A percentile compares a stretch with the other conserved stretches of the same genome.
These are phyloP conservation scores for Calonectria hawksworthii DNA, from an alignment of 2,329 filamentous ascomycete species.

Conservation along the genomic window DNA sequence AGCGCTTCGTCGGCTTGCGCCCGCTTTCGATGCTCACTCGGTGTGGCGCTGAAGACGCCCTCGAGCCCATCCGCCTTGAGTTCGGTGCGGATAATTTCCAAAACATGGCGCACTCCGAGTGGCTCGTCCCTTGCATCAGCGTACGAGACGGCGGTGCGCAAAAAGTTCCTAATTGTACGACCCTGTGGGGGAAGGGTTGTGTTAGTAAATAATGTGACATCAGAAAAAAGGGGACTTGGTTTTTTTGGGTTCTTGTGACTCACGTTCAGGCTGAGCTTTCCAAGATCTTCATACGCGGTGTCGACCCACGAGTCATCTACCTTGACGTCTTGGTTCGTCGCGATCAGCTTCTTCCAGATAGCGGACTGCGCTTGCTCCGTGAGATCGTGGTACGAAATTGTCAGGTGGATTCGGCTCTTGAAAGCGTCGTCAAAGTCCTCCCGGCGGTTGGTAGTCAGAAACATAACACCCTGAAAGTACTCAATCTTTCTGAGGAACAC, in stretches of 20 bases:
- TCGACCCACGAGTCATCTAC: slow-evolving; percentile 11
- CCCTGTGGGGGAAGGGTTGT: neutral
- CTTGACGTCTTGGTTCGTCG: neutral
- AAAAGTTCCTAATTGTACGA: slow-evolving; percentile 8
- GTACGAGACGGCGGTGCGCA: slow-evolving; percentile 20
- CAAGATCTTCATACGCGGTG: neutral
- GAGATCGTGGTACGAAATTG: slow-evolving; percentile 14
- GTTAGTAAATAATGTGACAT: neutral
- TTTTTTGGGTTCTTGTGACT: neutral
- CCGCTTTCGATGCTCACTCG: slow-evolving; percentile 3
- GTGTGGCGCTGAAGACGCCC: neutral
- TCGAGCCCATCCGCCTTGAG: slow-evolving; percentile 16
- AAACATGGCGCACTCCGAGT: slow-evolving; percentile 6
- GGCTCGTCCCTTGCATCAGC: neutral
- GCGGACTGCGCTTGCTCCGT: neutral
- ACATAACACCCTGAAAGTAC: slow-evolving; percentile 19
- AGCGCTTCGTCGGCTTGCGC: slow-evolving; percentile 4
- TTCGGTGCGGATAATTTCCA: slow-evolving; percentile 15
- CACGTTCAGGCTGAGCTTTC: slow-evolving; percentile 19
- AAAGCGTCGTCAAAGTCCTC: slow-evolving; percentile 22
- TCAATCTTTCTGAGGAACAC: slow-evolving; percentile 18
- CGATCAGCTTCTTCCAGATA: slow-evolving; percentile 19
- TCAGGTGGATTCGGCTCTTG: slow-evolving; percentile 20
- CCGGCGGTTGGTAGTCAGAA: slow-evolving; percentile 17
- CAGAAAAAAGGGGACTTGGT: neutral